Conservation (phyloP, 805 yeast species). For the Yarrowia osloensis region DNA sequence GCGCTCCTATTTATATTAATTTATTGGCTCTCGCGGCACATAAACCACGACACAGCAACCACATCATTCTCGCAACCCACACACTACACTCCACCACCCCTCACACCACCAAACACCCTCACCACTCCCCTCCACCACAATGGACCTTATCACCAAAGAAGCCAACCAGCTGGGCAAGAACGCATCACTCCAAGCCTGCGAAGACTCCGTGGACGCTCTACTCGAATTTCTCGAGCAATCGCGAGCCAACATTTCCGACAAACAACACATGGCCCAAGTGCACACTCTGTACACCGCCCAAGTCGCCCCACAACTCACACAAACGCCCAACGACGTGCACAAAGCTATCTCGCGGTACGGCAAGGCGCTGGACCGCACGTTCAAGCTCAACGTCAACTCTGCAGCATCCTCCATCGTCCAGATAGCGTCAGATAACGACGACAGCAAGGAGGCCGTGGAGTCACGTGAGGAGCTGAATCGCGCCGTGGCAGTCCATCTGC, state of each 20-base stretch:
- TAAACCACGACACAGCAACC: neutral
- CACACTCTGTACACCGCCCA: neutral
- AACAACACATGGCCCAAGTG: slow-evolving; percentile 20
- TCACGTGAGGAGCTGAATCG: slow-evolving; percentile 42
- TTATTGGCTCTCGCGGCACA: neutral
- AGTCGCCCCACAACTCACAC: slow-evolving; percentile 30
- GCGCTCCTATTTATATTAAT: neutral
- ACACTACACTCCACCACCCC: no score
- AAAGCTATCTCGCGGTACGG: slow-evolving; percentile 40
- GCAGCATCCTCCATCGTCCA: slow-evolving; percentile 18
- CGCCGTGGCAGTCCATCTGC: slow-evolving; percentile 51
- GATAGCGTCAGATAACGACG: slow-evolving; percentile 12
- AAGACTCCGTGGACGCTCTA: slow-evolving; percentile 40
- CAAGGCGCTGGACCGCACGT: slow-evolving; percentile 41
- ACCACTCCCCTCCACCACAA: neutral
- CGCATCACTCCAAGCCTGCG: slow-evolving; percentile 41
- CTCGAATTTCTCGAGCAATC: slow-evolving; percentile 39
- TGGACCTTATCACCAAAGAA: slow-evolving; percentile 43
- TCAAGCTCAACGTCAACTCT: slow-evolving; percentile 19
- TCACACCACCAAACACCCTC: no score
- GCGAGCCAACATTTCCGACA: slow-evolving; percentile 35
- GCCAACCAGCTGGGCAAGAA: slow-evolving; percentile 39
- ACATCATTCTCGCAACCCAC: no score
- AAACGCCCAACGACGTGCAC: slow-evolving; percentile 40
- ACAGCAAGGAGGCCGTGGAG: slow-evolving; percentile 27